These are phyloP conservation scores for Hypoxylon sp. DNA, from an alignment of 2,329 filamentous ascomycete species.

Conservation along the genomic window DNA sequence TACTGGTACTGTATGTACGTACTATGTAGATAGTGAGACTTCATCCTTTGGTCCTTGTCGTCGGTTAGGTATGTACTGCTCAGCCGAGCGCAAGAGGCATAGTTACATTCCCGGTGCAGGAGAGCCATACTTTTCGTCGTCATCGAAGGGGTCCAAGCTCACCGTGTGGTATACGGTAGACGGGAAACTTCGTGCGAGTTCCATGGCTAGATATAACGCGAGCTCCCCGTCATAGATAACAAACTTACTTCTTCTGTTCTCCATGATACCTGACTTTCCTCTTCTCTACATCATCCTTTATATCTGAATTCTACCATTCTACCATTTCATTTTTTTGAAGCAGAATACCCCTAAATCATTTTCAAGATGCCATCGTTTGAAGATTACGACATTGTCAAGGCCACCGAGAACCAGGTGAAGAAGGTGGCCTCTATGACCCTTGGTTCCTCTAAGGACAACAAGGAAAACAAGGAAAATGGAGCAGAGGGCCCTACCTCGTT, in stretches of 20 bases:
- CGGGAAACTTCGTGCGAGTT: slow-evolving; percentile 15
- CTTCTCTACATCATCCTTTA: slow-evolving; percentile 5
- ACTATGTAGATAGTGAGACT: slow-evolving; percentile 15
- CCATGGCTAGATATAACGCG: slow-evolving; percentile 44
- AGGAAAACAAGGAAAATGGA: slow-evolving; percentile 18
- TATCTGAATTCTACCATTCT: slow-evolving; percentile 5
- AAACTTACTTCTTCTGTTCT: slow-evolving; percentile 28
- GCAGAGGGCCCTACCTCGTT: slow-evolving; percentile 50
- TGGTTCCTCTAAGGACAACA: slow-evolving; percentile 37
- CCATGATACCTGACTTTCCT: slow-evolving; percentile 24
- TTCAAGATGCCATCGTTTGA: slow-evolving; percentile 73
- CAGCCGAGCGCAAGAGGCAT: slow-evolving; percentile 20
- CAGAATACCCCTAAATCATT: slow-evolving; percentile 31
- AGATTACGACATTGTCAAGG: slow-evolving; percentile 67
- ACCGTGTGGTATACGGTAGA: slow-evolving; percentile 27
- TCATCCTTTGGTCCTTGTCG: slow-evolving; percentile 27
- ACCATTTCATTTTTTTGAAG: slow-evolving; percentile 17
- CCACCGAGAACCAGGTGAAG: slow-evolving; percentile 51
- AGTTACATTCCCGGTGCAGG: slow-evolving; percentile 27
- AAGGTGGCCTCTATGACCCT: slow-evolving; percentile 48
- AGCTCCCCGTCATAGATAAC: slow-evolving; percentile 36
- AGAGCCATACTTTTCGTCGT: slow-evolving; percentile 31
- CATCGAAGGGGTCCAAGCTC: slow-evolving; percentile 28
- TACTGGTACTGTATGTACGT: slow-evolving; percentile 14
- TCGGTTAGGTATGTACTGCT: slow-evolving; percentile 36